Evolutionary conservation across 129 eudicot species (phyloP).

Genomic region (Heracleum sosnowskyi): DNA sequence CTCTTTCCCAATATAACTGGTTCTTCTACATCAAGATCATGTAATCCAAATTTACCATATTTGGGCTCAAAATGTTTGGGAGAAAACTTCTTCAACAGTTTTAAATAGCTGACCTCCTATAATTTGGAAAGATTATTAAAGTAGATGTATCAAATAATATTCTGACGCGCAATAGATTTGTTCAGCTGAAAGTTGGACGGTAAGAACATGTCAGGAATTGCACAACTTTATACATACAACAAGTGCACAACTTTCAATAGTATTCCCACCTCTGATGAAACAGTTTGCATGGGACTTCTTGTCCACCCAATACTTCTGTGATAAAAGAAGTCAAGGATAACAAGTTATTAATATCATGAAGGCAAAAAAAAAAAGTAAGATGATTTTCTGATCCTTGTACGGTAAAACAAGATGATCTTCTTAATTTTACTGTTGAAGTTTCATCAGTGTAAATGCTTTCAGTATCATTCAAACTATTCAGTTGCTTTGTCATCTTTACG

Average conservation of each 20-base stretch:
- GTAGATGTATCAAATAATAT: background rate
- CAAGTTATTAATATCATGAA: too few species aligned
- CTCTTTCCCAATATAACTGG: slow-evolving; percentile 35
- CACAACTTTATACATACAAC: background rate
- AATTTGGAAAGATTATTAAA: background rate
- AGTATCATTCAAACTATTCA: too few species aligned
- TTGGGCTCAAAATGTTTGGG: slow-evolving; percentile 53
- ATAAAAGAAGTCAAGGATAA: too few species aligned
- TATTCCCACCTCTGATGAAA: background rate
- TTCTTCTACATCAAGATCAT: slow-evolving; percentile 50
- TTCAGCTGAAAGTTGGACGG: background rate
- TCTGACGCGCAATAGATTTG: background rate
- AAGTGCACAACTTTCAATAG: background rate
- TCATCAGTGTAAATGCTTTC: too few species aligned
- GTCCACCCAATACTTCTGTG: too few species aligned
- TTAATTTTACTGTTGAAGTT: too few species aligned
- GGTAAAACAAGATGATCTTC: too few species aligned
- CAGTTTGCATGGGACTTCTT: too few species aligned
- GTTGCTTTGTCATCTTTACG: too few species aligned
- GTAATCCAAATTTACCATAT: slow-evolving; percentile 34
- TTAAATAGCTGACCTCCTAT: slow-evolving; percentile 71
- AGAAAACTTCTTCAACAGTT: slow-evolving; percentile 66
- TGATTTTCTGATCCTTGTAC: too few species aligned
- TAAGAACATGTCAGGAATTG: background rate
- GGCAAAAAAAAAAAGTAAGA: too few species aligned